Percentiles rank a stretch among this genome's conserved stretches.
phyloP scores from a whole-genome alignment of 257 asterid species.

The Salvia rosmarinus region DNA sequence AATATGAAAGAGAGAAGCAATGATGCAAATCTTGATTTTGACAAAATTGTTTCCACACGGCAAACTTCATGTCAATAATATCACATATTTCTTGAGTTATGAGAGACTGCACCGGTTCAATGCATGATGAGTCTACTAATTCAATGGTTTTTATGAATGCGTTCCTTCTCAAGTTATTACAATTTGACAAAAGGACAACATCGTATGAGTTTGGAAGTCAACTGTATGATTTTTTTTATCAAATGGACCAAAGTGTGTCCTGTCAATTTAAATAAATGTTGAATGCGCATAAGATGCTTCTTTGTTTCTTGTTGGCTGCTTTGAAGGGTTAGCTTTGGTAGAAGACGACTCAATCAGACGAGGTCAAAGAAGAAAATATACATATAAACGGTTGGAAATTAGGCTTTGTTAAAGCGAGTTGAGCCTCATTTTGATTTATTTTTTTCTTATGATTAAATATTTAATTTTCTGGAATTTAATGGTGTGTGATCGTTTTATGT shows the following conservation, averaged over 20 bases:
- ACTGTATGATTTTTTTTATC: not conserved
- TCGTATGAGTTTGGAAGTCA: not conserved
- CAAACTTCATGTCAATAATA: not conserved
- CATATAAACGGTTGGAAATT: not conserved
- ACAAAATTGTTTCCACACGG: not conserved
- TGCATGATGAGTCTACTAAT: not conserved
- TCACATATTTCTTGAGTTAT: not conserved
- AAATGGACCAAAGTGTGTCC: not conserved
- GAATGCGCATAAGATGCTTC: slow-evolving; percentile 6
- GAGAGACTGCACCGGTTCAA: not conserved
- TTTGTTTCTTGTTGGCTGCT: not conserved
- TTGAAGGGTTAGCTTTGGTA: not conserved
- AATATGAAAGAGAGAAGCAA: not conserved
- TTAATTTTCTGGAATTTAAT: too few relatives aligned
- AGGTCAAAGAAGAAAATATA: not conserved
- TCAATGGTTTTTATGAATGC: not conserved
- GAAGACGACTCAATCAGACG: not conserved
- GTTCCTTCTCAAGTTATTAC: not conserved
- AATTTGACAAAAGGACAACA: not conserved
- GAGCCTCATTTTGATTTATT: too few relatives aligned
- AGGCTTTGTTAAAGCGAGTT: too few relatives aligned
- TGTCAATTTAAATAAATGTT: not conserved
- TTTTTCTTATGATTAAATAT: too few relatives aligned
- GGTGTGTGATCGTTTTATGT: too few relatives aligned
- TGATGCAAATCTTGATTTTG: not conserved